phyloP scores from a whole-genome alignment of 1,284 basidiomycete genomes.

The Puccinia polysora region DNA sequence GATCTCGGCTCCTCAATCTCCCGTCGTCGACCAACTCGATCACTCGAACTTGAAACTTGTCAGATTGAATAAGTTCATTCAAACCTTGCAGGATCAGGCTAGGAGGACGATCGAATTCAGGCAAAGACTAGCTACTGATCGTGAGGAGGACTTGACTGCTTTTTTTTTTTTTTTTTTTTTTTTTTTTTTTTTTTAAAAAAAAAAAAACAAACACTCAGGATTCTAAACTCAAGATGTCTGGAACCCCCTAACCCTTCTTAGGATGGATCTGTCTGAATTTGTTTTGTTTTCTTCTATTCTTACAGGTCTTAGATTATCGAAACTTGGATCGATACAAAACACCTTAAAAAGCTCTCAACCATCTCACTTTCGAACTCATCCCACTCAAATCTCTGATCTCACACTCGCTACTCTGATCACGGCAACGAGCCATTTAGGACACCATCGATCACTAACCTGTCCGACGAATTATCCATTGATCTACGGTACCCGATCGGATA shows the following conservation, averaged over 20 bases:
- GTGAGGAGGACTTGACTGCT: no score
- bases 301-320: slow-evolving; percentile 64
- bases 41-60: background rate
- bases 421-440: slow-evolving; percentile 88
- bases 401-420: slow-evolving; percentile 87
- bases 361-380: slow-evolving; percentile 66
- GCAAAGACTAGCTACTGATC: slow-evolving; percentile 9
- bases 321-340: slow-evolving; percentile 73
- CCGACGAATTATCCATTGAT: slow-evolving; percentile 87
- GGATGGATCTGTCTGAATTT: no score
- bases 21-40: no score
- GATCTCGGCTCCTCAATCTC: no score
- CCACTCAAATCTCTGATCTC: slow-evolving; percentile 62
- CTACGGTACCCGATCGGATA: slow-evolving; percentile 82
- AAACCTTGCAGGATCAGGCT: background rate
- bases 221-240: background rate
- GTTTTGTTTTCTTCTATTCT: background rate
- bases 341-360: slow-evolving; percentile 68
- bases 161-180: no score
- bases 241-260: no score
- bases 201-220: background rate
- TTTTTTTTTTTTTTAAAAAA: background rate
- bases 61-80: background rate
- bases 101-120: slow-evolving; percentile 13
- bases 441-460: slow-evolving; percentile 73